A percentile compares a stretch with the other conserved stretches of the same genome.
These are phyloP conservation scores for Dendrobium officinale DNA, from an alignment of 106 monocot species.

Conservation along the genomic window DNA sequence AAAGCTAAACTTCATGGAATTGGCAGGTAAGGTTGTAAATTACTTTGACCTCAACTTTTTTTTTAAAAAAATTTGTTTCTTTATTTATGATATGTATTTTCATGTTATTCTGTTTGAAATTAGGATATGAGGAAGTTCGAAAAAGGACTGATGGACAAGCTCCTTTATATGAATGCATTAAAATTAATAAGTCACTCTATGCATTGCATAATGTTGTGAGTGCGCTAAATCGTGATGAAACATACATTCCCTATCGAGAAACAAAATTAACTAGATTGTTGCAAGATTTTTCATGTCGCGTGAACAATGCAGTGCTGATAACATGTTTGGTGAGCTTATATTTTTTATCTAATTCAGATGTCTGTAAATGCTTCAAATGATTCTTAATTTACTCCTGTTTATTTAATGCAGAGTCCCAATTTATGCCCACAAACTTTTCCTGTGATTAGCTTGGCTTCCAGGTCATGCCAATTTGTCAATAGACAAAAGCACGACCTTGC, in stretches of 20 bases:
- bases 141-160: conserved; percentile 23
- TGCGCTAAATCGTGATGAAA: conserved; percentile 37
- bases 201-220: conserved; percentile 50
- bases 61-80: neutral
- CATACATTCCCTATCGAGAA: conserved; percentile 42
- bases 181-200: conserved; percentile 51
- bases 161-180: conserved; percentile 19
- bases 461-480: conserved; percentile 42
- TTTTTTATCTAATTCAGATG: neutral
- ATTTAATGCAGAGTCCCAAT: conserved; percentile 25
- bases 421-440: conserved; percentile 37
- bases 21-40: conserved; percentile 9
- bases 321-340: conserved; percentile 43
- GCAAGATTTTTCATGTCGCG: conserved; percentile 44
- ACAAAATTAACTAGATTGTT: conserved; percentile 59
- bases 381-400: neutral
- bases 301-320: conserved; percentile 33
- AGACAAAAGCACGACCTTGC: conserved; percentile 9
- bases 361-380: neutral
- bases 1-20: conserved; percentile 50
- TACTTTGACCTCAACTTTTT: neutral
- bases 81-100: neutral
- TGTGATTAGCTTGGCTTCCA: conserved; percentile 41
- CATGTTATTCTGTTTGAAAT: neutral
- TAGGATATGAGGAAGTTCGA: conserved; percentile 37